phyloP scores from a whole-genome alignment of 2,329 filamentous ascomycete species.

The Fusarium acutatum region DNA sequence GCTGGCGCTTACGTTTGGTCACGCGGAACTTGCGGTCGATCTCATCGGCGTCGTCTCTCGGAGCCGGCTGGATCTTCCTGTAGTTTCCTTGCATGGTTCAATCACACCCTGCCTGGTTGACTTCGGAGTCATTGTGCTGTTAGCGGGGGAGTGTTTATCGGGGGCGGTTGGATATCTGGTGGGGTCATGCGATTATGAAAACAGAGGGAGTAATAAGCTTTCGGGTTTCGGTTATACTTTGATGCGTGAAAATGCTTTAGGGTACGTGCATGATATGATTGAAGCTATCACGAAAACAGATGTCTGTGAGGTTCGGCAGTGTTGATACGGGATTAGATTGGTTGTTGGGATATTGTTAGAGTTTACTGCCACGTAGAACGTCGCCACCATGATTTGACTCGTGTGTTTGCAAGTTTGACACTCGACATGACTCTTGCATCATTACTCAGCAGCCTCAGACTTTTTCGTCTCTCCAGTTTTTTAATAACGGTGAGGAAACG shows the following conservation, averaged over 20 bases:
- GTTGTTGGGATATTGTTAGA: background rate
- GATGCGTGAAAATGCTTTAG: background rate
- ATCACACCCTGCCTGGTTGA: background rate
- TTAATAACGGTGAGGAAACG: background rate
- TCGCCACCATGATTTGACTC: background rate
- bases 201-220: background rate
- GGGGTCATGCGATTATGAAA: background rate
- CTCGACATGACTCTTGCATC: background rate
- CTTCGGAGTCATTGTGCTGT: background rate
- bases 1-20: background rate
- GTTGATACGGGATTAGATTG: background rate
- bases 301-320: background rate
- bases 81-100: slow-evolving; percentile 1
- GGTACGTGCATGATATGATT: background rate
- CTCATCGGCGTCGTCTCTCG: background rate
- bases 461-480: background rate
- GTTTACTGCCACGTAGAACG: background rate
- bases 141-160: background rate
- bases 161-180: background rate
- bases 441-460: background rate
- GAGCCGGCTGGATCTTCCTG: slow-evolving; percentile 4
- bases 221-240: background rate
- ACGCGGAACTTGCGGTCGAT: background rate
- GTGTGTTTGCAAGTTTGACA: background rate
- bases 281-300: background rate